Evolutionary conservation across 352 stramenopile genomes (phyloP), one percentile per base, ranked within the genome.

Genomic region (Pythium angustatum): DNA sequence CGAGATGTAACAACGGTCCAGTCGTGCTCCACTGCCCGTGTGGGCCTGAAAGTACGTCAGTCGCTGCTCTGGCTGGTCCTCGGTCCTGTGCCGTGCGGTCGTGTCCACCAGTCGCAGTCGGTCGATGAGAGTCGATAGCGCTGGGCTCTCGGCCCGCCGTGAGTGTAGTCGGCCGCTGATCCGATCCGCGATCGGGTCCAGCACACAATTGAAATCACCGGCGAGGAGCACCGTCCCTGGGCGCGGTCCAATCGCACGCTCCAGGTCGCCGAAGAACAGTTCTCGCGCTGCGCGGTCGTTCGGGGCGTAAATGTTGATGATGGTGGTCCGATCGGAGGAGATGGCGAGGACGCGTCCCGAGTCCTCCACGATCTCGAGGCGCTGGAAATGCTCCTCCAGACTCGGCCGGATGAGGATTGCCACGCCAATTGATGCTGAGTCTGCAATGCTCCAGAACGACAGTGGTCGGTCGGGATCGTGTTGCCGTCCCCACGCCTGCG

Each of bases 131-230:
- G n/a, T n/a, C n/a, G n/a, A n/a, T n/a, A 43, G 36, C 12, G 36
- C 36, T 43, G 36, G 5, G 36, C 36, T 43, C n/a, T 43, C 36
- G 7, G 36, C 11, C n/a, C 36, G 5, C 6, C 3, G 4, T 10
- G 7, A 21, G 5, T 5, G 36, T 19, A 21, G 5, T 17, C 3
- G 15, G 36, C 11, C 5, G 7, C 36, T 43, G 12, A 43, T 3
- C n/a, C 36, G 36, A 17, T 43, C 36, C 5, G 3, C n/a, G 12
- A 10, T 8, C n/a, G 36, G 36, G 36, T 43, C 12, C 36, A 43
- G 12, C 4, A 43, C 36, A 19, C 52, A 59, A 24, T 60, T 60
- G 30, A 50, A 60, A n/a, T 60, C 53, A 1, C 53, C 53, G 15
- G 26, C 26, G 24, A 60, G 17, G 14, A 40, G 28, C 9, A 1